These are phyloP conservation scores for Phytophthora hybrid DNA, from an alignment of 352 stramenopile genomes.

Conservation along the genomic window DNA sequence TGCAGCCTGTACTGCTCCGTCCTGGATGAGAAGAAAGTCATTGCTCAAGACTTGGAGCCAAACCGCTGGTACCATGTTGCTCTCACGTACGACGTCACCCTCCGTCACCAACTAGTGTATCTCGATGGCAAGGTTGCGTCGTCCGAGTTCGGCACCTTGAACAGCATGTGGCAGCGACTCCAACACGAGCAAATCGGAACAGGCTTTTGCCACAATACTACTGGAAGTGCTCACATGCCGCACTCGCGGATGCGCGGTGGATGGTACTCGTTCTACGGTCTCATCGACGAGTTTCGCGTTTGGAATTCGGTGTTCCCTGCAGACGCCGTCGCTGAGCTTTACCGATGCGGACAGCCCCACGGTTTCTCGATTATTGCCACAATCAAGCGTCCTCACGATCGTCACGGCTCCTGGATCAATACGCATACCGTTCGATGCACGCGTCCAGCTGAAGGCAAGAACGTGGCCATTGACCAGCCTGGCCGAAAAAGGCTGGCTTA, in stretches of 20 bases:
- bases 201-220: constrained; percentile 24
- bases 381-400: constrained; percentile 21
- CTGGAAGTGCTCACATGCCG: constrained; percentile 13
- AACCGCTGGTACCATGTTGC: constrained; percentile 55
- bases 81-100: constrained; percentile 39
- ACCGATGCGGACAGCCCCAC: constrained; percentile 1
- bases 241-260: constrained; percentile 17
- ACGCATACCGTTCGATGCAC: constrained; percentile 17
- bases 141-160: constrained; percentile 19
- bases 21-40: constrained; percentile 22
- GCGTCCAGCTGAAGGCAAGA: constrained; percentile 26
- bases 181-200: constrained; percentile 44
- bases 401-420: constrained; percentile 20
- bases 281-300: constrained; percentile 43
- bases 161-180: constrained; percentile 36
- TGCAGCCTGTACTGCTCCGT: constrained; percentile 30
- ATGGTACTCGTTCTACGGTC: constrained; percentile 51
- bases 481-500: not conserved
- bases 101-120: constrained; percentile 42
- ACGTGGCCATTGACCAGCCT: constrained; percentile 4
- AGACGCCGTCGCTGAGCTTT: constrained; percentile 18
- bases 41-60: constrained; percentile 32
- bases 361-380: not conserved
- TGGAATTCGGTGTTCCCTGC: constrained; percentile 15
- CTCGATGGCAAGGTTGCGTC: constrained; percentile 42